phyloP scores from a whole-genome alignment of 352 stramenopile species.

The Phytopythium boreale region DNA sequence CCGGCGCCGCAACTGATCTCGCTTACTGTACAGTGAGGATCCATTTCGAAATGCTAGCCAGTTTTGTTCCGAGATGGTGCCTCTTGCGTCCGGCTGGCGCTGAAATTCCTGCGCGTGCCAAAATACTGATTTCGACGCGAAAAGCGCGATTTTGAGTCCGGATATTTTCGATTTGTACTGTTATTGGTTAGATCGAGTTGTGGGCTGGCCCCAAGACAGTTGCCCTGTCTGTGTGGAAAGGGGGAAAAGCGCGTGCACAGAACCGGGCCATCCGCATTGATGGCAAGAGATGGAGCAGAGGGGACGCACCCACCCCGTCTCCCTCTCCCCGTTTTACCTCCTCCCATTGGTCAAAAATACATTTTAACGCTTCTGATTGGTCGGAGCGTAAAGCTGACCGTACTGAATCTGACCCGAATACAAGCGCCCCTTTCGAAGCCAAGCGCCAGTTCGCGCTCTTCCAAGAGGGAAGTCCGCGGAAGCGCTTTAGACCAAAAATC shows the following conservation, averaged over 20 bases:
- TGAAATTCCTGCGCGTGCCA: too few species aligned
- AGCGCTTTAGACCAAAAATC: not conserved
- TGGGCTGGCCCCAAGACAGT: not conserved
- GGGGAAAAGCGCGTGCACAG: not conserved
- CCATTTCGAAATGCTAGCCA: too few species aligned
- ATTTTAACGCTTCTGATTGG: not conserved
- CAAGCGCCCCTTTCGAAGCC: not conserved
- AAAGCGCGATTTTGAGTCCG: not conserved
- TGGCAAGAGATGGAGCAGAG: not conserved
- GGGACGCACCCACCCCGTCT: not conserved
- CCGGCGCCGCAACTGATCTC: not conserved
- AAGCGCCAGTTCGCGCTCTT: slow-evolving; percentile 1
- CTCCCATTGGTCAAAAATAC: not conserved
- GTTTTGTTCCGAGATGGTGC: not conserved
- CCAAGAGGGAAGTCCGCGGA: not conserved
- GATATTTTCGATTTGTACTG: not conserved
- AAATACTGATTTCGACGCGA: not conserved
- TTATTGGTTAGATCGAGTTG: not conserved
- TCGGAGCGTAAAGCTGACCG: not conserved
- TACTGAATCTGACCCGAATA: not conserved
- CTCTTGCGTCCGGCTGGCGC: not conserved
- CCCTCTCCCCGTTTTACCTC: not conserved
- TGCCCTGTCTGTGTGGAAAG: not conserved
- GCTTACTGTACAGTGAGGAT: too few species aligned
- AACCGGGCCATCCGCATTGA: not conserved